Conservation (phyloP, 768 basidiomycete genomes). For the Exsudoporus frostii region DNA sequence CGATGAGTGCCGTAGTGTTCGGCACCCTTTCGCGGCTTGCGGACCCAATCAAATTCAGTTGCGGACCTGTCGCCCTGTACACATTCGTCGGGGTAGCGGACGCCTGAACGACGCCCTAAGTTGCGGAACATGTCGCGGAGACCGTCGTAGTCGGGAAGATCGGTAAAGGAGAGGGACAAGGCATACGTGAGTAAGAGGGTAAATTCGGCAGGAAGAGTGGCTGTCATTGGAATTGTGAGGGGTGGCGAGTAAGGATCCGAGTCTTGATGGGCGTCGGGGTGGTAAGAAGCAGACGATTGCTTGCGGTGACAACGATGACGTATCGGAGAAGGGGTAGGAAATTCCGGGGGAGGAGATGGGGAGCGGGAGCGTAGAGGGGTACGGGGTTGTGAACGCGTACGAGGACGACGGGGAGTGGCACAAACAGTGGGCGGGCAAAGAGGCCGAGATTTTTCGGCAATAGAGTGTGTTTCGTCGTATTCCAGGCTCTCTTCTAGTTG, state of each 20-base stretch:
- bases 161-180: conserved; percentile 80
- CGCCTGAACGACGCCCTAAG: conserved; percentile 50
- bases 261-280: conserved; percentile 14
- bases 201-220: conserved; percentile 77
- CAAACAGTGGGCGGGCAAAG: conserved; percentile 3
- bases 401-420: conserved; percentile 11
- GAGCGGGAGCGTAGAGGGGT: conserved; percentile 14
- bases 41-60: conserved; percentile 46
- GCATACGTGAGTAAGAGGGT: conserved; percentile 77
- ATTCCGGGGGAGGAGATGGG: conserved; percentile 2
- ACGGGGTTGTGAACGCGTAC: conserved; percentile 19
- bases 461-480: conserved; percentile 8
- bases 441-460: conserved; percentile 16
- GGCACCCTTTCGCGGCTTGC: conserved; percentile 30
- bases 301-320: conserved; percentile 16
- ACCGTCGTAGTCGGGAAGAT: conserved; percentile 86
- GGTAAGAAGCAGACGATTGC: conserved; percentile 18
- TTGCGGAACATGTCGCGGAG: conserved; percentile 69
- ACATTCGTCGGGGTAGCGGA: conserved; percentile 35
- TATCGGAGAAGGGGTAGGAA: conserved; percentile 19
- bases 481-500: conserved; percentile 9
- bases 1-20: conserved; percentile 24
- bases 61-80: conserved; percentile 14
- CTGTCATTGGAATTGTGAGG: conserved; percentile 54
- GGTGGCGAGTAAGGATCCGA: conserved; percentile 6